A percentile compares a stretch with the other conserved stretches of the same genome.
phyloP scores from a whole-genome alignment of 1,284 basidiomycete genomes.

The Boletus austroedulis region DNA sequence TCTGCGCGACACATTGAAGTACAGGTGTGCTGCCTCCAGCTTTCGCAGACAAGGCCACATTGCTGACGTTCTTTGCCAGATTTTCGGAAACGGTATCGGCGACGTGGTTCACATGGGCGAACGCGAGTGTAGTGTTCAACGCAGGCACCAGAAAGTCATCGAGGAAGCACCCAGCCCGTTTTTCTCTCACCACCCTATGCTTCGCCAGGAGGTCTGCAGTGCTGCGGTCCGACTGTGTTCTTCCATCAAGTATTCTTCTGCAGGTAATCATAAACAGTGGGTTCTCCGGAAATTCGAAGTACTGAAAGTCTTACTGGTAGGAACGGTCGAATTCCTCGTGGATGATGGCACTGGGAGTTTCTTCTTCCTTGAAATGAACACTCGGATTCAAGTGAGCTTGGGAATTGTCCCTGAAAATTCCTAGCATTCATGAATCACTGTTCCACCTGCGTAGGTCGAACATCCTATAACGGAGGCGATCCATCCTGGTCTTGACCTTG shows the following conservation, averaged over 20 bases:
- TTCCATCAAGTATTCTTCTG: constrained; percentile 55
- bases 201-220: constrained; percentile 48
- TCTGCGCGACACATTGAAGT: constrained; percentile 64
- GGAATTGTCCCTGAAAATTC: background rate
- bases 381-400: constrained; percentile 54
- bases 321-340: constrained; percentile 69
- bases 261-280: constrained; percentile 39
- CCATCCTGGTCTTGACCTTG: constrained; percentile 59
- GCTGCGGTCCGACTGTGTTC: constrained; percentile 53
- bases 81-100: constrained; percentile 63
- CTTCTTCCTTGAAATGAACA: constrained; percentile 78
- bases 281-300: background rate
- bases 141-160: constrained; percentile 73
- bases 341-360: constrained; percentile 54
- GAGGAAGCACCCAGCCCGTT: constrained; percentile 66
- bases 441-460: constrained; percentile 48
- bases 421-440: background rate
- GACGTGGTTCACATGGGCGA: constrained; percentile 66
- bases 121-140: constrained; percentile 68
- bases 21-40: constrained; percentile 44
- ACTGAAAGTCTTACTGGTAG: constrained; percentile 30
- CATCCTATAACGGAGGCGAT: constrained; percentile 65
- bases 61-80: constrained; percentile 30
- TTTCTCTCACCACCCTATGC: constrained; percentile 40
- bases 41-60: background rate